phyloP scores from a whole-genome alignment of 495 filamentous ascomycete species.

The Annulohypoxylon maeteangense region DNA sequence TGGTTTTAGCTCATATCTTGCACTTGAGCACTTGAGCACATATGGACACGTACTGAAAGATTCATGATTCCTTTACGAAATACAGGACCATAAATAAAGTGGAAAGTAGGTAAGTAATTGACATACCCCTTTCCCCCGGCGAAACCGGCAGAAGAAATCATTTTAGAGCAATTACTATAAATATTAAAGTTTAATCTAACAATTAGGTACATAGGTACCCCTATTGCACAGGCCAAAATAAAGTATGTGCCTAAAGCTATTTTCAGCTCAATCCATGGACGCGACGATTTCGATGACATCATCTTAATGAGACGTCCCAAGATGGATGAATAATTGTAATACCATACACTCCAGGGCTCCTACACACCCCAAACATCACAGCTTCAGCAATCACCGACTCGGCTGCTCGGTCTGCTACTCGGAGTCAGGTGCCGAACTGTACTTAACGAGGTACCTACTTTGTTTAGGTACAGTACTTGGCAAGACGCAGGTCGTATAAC shows the following conservation, averaged over 20 bases:
- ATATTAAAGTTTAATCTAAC: neutral
- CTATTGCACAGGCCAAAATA: neutral
- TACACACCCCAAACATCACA: too few species aligned
- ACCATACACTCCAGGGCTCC: neutral
- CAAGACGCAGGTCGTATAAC: neutral
- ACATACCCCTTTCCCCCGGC: neutral
- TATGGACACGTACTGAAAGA: neutral
- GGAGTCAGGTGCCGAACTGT: constrained; percentile 7
- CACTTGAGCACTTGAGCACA: neutral
- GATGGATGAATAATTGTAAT: constrained; percentile 11
- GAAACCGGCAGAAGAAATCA: neutral
- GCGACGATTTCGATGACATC: constrained; percentile 3
- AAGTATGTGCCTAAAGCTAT: neutral
- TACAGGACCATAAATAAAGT: neutral
- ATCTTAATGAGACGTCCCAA: neutral
- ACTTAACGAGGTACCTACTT: neutral
- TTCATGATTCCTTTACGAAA: neutral
- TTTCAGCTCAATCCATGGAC: neutral
- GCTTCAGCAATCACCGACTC: neutral
- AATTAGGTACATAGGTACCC: neutral
- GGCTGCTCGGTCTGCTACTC: neutral
- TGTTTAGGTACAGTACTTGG: neutral
- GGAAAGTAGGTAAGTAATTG: neutral
- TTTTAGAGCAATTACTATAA: neutral
- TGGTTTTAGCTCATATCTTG: neutral